phyloP scores from a whole-genome alignment of 106 monocot genomes.

The Cymbidium sinense region DNA sequence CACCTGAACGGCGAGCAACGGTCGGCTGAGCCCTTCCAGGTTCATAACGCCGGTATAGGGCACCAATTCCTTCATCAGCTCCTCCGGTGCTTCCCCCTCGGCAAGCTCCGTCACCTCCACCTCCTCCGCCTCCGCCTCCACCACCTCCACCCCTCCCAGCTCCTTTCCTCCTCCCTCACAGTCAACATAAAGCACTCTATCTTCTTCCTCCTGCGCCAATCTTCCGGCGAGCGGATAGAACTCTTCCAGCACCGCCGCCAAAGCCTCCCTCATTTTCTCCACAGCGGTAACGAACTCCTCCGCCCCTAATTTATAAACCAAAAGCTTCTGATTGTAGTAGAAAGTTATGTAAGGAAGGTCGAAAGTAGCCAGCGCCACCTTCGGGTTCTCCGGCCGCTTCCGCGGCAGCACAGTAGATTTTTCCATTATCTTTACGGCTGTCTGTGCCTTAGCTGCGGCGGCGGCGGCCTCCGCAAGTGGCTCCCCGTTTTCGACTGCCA shows the following conservation, averaged over 20 bases:
- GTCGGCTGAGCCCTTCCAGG: conserved; percentile 71
- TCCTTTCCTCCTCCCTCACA: conserved; percentile 58
- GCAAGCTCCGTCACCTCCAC: conserved; percentile 56
- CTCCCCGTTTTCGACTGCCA: conserved; percentile 5
- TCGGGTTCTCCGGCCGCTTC: conserved; percentile 13
- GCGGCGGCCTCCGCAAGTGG: neutral
- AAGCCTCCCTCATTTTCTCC: conserved; percentile 38
- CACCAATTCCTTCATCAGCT: conserved; percentile 63
- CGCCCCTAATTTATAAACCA: conserved; percentile 48
- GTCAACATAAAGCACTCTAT: conserved; percentile 42
- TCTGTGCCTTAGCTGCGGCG: neutral
- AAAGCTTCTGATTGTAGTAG: conserved; percentile 99
- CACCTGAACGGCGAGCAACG: conserved; percentile 92
- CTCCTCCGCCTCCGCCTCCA: conserved; percentile 24
- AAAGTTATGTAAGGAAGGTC: conserved; percentile 98
- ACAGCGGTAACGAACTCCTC: conserved; percentile 1
- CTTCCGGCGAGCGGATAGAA: conserved; percentile 79
- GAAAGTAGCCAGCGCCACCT: conserved; percentile 59
- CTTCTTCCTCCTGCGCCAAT: conserved; percentile 58
- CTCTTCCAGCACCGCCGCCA: conserved; percentile 43
- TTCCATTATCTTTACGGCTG: conserved; percentile 30
- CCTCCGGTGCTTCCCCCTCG: conserved; percentile 25
- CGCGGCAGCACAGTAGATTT: conserved; percentile 42
- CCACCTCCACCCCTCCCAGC: conserved; percentile 45
- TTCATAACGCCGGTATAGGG: conserved; percentile 93